Evolutionary conservation across 352 stramenopile genomes (phyloP), one percentile per base, ranked within the genome.

Genomic region (Lagenidium giganteum): DNA sequence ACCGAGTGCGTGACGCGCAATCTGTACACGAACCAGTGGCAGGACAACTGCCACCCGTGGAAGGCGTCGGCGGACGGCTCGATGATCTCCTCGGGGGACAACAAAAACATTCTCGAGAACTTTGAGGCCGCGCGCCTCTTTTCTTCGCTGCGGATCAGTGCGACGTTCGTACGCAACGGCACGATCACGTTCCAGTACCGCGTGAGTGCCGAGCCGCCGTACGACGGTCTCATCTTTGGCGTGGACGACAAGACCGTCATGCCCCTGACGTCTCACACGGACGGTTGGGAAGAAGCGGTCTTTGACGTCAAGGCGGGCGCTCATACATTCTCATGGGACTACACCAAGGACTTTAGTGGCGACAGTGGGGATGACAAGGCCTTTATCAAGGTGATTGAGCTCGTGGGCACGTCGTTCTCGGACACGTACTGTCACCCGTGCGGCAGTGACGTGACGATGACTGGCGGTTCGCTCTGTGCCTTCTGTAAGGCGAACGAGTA

Each of bases 401-500:
- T 93, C 12, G 75, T 87, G 21, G 77, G 81, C n/a, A 93, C 81
- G n/a, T 56, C 70, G 13, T 90, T 58, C 27, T 71, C 81, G 4
- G 81, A 93, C 41, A 61, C 79, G 38, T 67, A 67, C 23, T 93
- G 81, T 41, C 74, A 88, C 47, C 64, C 72, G 4, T 93, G 81
- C 34, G 76, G 81, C 14, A 71, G 73, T 33, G 71, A 89, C 42
- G 82, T 87, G 66, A 90, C 78, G 5, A 87, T 84, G 48, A 72
- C 52, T 12, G 80, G 77, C 5, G 76, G 81, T 8, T 85, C 75
- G 30, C 42, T 89, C n/a, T 93, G 81, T 29, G 73, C 73, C 0
- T 85, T 93, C 26, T 93, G 80, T 45, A 66, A 76, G n/a, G 54
- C 48, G 8, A 87, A 93, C 54, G 66, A 93, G 44, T 93, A 89